Evolutionary conservation across 2,329 filamentous ascomycete species (phyloP), one percentile per base, ranked within the genome.

Genomic region (Remersonia thermophila): DNA sequence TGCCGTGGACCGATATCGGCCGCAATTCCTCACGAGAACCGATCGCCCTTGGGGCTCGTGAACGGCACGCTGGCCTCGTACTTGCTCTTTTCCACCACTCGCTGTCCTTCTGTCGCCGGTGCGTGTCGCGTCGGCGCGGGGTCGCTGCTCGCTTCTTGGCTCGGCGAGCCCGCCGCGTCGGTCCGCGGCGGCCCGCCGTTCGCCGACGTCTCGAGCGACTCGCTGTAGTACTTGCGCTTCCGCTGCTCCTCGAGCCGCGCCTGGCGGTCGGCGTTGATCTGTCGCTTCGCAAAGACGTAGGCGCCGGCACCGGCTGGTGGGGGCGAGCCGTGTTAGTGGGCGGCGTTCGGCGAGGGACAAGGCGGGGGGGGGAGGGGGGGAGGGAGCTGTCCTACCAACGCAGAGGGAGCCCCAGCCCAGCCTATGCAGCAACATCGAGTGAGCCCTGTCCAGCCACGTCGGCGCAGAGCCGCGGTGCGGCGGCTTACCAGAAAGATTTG

Each of bases 251-350:
- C 72, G 47, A 81, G 73, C 51, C 83, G 76, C 42, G 74, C 66
- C 42, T 73, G 69, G 46, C 89, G 83, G 60, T 95, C 86, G 49
- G 83, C 83, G 56, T 95, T 94, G 71, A 98, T 93, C 58, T 79
- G 80, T 55, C 76, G 73, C 70, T 98, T 98, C 46, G 91, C 91
- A 57, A 95, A 94, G 66, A 83, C 86, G 69, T 96, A 98, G 52
- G 89, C 86, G 45, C 80, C 83, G 47, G 77, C 91, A 54, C 89
- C 91, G 48, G 87, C 85, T 86, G 54, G 36, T 20, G 6, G 14
- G 36, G 27, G 14, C 43, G 44, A 50, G 41, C 46, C 25, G 35
- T 17, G 37, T 42, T 16, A 42, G 33, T 27, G 15, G 27, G 31
- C 18, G n/a, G 12, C 10, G 7, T 10, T 3, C 16, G 23, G 13